Evolutionary conservation across 345 rosid species (phyloP).

Genomic region (Aethionema arabicum): DNA sequence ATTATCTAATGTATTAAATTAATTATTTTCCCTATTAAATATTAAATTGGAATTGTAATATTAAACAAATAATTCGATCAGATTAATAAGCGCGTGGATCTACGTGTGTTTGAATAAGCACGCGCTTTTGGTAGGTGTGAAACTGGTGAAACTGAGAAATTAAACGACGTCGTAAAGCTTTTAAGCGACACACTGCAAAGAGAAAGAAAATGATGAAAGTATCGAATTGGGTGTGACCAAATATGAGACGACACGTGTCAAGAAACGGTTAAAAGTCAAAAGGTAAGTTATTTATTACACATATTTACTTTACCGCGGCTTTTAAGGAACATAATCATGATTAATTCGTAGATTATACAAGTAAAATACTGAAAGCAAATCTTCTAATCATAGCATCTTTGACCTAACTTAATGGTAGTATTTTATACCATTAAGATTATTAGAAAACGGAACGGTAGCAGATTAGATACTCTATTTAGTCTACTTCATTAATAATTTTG

Average conservation of each 20-base stretch:
- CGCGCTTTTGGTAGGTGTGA: constrained; percentile 36
- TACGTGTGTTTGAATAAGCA: constrained; percentile 17
- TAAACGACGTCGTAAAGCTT: constrained; percentile 7
- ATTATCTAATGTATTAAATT: no score
- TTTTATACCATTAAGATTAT: no score
- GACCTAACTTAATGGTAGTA: constrained; percentile 9
- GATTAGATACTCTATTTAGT: no score
- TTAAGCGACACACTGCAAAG: no score
- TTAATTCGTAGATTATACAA: constrained; percentile 21
- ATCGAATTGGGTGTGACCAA: constrained; percentile 9
- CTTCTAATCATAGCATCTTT: constrained; percentile 27
- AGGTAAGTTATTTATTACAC: constrained; percentile 17
- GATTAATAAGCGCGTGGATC: constrained; percentile 30
- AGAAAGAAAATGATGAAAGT: no score
- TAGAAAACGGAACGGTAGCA: no score
- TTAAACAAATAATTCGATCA: no score
- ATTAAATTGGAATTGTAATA: no score
- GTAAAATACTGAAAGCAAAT: constrained; percentile 22
- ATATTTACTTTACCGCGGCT: constrained; percentile 29
- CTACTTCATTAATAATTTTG: no score
- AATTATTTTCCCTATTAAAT: no score
- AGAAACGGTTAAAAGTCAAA: neutral
- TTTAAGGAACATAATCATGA: constrained; percentile 37
- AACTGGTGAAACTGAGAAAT: neutral
- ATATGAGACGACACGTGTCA: neutral